A percentile compares a stretch with the other conserved stretches of the same genome.
Evolutionary conservation across 208 protist genomes (phyloP).

Genomic region (Blechomonas ayalai): DNA sequence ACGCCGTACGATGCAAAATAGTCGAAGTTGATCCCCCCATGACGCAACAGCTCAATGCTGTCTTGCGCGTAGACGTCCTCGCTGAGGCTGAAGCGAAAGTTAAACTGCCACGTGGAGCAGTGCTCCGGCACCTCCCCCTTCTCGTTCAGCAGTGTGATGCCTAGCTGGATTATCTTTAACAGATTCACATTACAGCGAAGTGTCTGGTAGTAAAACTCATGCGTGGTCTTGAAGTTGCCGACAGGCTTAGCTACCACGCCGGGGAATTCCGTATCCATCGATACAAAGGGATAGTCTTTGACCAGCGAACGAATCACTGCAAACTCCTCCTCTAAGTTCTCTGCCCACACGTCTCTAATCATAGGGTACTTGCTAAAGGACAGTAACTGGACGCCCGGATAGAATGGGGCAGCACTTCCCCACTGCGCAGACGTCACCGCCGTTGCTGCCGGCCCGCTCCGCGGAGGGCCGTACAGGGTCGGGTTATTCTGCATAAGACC

Average conservation of each 20-base stretch:
- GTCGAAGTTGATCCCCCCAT: conserved; percentile 97
- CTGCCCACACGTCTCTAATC: conserved; percentile 96
- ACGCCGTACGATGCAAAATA: conserved; percentile 93
- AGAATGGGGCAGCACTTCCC: conserved; percentile 4
- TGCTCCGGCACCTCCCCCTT: conserved; percentile 93
- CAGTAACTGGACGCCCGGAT: too few relatives aligned
- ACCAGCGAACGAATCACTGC: conserved; percentile 90
- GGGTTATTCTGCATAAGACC: conserved; percentile 8
- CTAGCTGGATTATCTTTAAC: conserved; percentile 99
- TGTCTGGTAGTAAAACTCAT: conserved; percentile 97
- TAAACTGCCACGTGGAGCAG: conserved; percentile 99
- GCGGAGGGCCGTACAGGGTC: background rate
- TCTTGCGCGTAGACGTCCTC: conserved; percentile 97
- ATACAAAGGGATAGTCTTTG: conserved; percentile 95
- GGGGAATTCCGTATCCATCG: conserved; percentile 99
- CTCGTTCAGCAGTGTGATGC: conserved; percentile 97
- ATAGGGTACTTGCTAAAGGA: conserved; percentile 85
- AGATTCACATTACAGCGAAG: conserved; percentile 98
- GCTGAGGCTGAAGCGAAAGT: conserved; percentile 97
- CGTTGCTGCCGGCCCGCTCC: conserved; percentile 2
- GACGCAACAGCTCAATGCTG: conserved; percentile 94
- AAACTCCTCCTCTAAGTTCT: conserved; percentile 97
- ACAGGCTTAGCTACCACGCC: conserved; percentile 96
- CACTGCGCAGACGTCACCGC: conserved; percentile 6
- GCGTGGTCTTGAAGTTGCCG: conserved; percentile 90